Base-by-base conservation (phyloP, 2,329 filamentous ascomycete genomes). In the Alternaria hordeiaustralica region DNA sequence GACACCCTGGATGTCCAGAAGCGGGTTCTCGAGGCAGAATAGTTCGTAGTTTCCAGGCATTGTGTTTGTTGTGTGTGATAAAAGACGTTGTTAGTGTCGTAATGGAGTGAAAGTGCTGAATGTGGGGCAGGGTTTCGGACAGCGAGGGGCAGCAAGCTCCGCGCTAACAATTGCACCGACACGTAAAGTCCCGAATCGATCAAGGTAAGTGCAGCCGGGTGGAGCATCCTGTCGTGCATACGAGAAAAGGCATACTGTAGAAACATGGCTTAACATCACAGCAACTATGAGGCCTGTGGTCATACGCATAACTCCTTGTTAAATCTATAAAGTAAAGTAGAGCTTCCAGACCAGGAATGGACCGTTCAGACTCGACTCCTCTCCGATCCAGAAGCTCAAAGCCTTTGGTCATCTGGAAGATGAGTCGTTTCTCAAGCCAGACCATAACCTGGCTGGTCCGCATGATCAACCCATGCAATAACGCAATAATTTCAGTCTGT, bases 11-110 rank as follows among this genome's bases (percentile, higher is more conserved):
- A 99, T 99, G 81, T 99, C 95, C 76, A 99, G 92, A 75, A 99
- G 90, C 82, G 96, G 96, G 84, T 99, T 99, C 90, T 97, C 96
- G 77, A 99, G 85, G 83, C 92, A 96, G 78, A 98, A 87, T 77
- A 99, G 91, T 82, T 92, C 87, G 85, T 91, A 98, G 83, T 94
- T 90, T 84, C 94, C 91, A 79, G 92, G 87, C 93, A 97, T 97
- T 77, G 75, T 84, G 53, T 59, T 47, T 61, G 30, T 66, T 46
- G 46, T n/a, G 53, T 57, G 43, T 55, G 23, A 56, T 47, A 54
- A 64, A 51, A 30, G 43, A 33, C 25, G 44, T 47, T 60, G 66
- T 67, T 71, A 69, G 57, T 65, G 65, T 68, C 60, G 63, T 58
- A 55, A 49, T 55, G 59, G 53, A 60, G 58, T 66, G 55, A 65